Conservation (phyloP, 176 grass and related monocot genomes). For the Carex kokanica region DNA sequence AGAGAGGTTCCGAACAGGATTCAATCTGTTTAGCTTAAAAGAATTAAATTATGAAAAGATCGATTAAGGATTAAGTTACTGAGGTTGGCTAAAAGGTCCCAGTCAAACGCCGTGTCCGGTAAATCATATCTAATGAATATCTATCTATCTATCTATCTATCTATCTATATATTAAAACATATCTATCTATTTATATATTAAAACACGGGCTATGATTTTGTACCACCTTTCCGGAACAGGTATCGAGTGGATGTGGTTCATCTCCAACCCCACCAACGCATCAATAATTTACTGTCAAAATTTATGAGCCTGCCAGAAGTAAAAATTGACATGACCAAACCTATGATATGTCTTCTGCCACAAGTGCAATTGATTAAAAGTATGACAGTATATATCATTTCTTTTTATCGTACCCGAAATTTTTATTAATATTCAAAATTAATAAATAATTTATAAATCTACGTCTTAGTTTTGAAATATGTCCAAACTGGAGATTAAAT, state of each 20-base stretch:
- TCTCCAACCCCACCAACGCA: background rate
- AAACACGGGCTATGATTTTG: background rate
- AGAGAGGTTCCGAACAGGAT: too few species aligned
- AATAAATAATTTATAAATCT: too few species aligned
- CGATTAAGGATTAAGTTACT: background rate
- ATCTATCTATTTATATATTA: background rate
- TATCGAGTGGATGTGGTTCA: background rate
- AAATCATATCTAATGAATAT: background rate
- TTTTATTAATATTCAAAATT: too few species aligned
- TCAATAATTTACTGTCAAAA: conserved; percentile 1
- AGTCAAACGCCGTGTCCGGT: too few species aligned
- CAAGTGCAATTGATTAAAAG: background rate
- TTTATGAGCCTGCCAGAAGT: conserved; percentile 4
- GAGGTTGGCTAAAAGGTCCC: background rate
- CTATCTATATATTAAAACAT: background rate
- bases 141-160: background rate
- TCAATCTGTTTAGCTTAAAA: background rate
- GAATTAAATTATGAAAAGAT: background rate
- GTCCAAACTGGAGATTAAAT: too few species aligned
- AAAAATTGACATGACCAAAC: conserved; percentile 11
- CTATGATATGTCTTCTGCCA: background rate
- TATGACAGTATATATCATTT: background rate
- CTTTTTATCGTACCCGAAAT: too few species aligned
- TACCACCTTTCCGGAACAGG: background rate
- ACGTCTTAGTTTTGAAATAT: too few species aligned